Percentiles rank a stretch among this genome's conserved stretches.
Conservation (phyloP, 495 filamentous ascomycete species). For the Pyronema omphalodes region DNA sequence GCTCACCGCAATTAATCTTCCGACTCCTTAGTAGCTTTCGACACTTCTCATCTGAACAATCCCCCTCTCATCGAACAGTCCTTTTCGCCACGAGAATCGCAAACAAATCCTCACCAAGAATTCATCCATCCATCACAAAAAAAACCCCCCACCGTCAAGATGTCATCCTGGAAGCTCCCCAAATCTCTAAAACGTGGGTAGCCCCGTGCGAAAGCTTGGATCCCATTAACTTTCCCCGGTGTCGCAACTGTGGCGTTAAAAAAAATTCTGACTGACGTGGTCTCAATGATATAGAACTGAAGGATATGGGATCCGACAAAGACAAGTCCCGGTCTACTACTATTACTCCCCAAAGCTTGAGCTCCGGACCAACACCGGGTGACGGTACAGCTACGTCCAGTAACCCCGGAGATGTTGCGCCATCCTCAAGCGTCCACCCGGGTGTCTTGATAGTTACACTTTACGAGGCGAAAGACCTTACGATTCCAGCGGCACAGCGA, state of each 20-base stretch:
- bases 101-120: too few species aligned
- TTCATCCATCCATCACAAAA: too few species aligned
- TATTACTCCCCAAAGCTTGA: conserved; percentile 39
- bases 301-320: conserved; percentile 67
- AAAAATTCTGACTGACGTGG: conserved; percentile 78
- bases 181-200: conserved; percentile 23
- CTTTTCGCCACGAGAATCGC: too few species aligned
- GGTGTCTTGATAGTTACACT: conserved; percentile 94
- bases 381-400: conserved; percentile 14
- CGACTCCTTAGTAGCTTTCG: too few species aligned
- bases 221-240: background rate
- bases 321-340: conserved; percentile 84
- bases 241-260: background rate
- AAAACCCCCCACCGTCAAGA: conserved; percentile 1
- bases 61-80: too few species aligned
- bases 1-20: too few species aligned
- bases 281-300: conserved; percentile 91
- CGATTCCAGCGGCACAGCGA: conserved; percentile 41
- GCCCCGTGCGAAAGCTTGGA: conserved; percentile 1
- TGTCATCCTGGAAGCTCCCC: conserved; percentile 22
- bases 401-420: conserved; percentile 16
- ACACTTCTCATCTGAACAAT: too few species aligned
- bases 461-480: conserved; percentile 79
- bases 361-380: conserved; percentile 1
- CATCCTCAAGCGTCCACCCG: conserved; percentile 43